Percentiles rank a stretch among this genome's conserved stretches.
Conservation (phyloP, 257 asterid species). For the Leonotis leonurus region DNA sequence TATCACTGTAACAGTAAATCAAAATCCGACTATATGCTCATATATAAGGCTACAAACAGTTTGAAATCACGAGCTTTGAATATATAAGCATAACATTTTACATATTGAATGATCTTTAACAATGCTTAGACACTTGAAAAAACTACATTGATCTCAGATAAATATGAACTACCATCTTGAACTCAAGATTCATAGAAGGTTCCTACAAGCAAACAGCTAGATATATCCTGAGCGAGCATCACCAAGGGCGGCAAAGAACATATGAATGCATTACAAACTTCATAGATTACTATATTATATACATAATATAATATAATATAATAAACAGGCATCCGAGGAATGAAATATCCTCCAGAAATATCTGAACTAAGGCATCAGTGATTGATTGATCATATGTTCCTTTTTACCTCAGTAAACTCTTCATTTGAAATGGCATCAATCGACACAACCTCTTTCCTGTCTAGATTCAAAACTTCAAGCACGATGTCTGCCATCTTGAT, state of each 20-base stretch:
- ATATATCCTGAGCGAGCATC: too few relatives aligned
- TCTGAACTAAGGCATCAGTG: neutral
- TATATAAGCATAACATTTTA: neutral
- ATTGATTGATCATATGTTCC: neutral
- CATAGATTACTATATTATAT: neutral
- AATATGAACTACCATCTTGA: neutral
- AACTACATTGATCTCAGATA: neutral
- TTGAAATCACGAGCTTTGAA: neutral
- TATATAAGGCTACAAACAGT: neutral
- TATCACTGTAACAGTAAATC: neutral
- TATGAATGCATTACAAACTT: too few relatives aligned
- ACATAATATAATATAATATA: neutral
- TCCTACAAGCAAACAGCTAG: neutral
- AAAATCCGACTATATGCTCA: neutral
- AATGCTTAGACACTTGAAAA: neutral
- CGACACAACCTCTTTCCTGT: slow-evolving; percentile 51
- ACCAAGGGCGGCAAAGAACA: too few relatives aligned
- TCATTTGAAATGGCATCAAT: slow-evolving; percentile 57
- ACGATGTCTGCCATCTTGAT: slow-evolving; percentile 42
- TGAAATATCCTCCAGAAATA: neutral
- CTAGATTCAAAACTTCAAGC: slow-evolving; percentile 66
- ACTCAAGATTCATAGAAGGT: neutral
- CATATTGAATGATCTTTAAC: neutral
- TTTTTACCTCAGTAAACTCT: slow-evolving; percentile 61
- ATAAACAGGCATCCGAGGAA: neutral